phyloP scores from a whole-genome alignment of 805 yeast species.

The Grigorovia jiainica region DNA sequence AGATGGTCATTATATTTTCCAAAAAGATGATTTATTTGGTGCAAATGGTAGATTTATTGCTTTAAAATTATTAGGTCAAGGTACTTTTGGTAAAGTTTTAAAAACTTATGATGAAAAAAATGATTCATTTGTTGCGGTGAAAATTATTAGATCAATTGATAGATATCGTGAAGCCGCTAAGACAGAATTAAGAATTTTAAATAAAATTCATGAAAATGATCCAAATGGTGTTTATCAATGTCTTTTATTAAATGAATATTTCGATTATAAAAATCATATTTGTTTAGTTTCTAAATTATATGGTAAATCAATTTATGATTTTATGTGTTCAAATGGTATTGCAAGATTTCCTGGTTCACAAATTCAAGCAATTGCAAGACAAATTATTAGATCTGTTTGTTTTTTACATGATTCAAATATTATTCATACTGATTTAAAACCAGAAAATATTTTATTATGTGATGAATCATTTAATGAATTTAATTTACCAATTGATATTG shows the following conservation, averaged over 20 bases:
- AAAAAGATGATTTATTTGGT: slow-evolving; percentile 54
- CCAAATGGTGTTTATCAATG: slow-evolving; percentile 60
- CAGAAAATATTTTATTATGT: slow-evolving; percentile 74
- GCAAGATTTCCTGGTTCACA: slow-evolving; percentile 92
- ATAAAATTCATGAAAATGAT: slow-evolving; percentile 24
- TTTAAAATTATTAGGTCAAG: slow-evolving; percentile 72
- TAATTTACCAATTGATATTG: slow-evolving; percentile 14
- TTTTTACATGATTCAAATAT: slow-evolving; percentile 82
- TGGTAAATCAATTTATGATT: slow-evolving; percentile 82
- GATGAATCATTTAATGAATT: slow-evolving; percentile 20
- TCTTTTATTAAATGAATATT: slow-evolving; percentile 77
- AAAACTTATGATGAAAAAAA: slow-evolving; percentile 60
- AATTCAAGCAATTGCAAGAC: slow-evolving; percentile 80
- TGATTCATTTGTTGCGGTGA: slow-evolving; percentile 65
- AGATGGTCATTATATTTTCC: slow-evolving; percentile 66
- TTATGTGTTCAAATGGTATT: slow-evolving; percentile 72
- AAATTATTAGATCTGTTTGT: slow-evolving; percentile 74
- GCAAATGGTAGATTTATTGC: slow-evolving; percentile 55
- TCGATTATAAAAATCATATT: slow-evolving; percentile 88
- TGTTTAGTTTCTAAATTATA: slow-evolving; percentile 86
- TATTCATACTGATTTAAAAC: slow-evolving; percentile 93
- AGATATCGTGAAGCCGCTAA: slow-evolving; percentile 93
- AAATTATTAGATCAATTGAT: slow-evolving; percentile 84
- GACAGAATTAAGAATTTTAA: slow-evolving; percentile 76
- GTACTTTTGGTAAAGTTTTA: slow-evolving; percentile 97